phyloP scores from a whole-genome alignment of 106 monocot genomes.

The Phalaenopsis equestris region DNA sequence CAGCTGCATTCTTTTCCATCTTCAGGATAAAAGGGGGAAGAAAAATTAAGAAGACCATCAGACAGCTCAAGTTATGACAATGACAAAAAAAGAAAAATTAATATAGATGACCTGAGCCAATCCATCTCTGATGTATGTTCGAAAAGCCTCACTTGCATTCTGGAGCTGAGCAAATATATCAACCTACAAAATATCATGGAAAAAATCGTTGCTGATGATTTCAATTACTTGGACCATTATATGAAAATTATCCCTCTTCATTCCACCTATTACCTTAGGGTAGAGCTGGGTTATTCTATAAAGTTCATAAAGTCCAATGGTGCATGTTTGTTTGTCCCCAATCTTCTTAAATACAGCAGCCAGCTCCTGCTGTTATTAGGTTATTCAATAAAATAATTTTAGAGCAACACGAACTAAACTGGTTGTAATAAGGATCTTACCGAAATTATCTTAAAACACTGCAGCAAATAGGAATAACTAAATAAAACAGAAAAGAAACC shows the following conservation, averaged over 20 bases:
- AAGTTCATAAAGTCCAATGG: conserved; percentile 90
- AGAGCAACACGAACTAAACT: background rate
- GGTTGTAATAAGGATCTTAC: background rate
- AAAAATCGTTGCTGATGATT: background rate
- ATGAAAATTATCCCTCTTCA: background rate
- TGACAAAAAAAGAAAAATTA: background rate
- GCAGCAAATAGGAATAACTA: background rate
- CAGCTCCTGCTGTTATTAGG: conserved; percentile 82
- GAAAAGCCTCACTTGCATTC: conserved; percentile 98
- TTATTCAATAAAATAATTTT: background rate
- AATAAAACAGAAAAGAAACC: conserved; percentile 25
- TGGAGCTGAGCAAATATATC: conserved; percentile 98
- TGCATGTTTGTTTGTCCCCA: conserved; percentile 96
- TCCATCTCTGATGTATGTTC: conserved; percentile 95
- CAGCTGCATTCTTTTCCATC: conserved; percentile 96
- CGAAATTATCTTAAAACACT: background rate
- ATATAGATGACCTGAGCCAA: conserved; percentile 57
- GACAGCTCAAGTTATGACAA: background rate
- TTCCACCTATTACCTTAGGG: conserved; percentile 58
- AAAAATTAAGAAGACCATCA: background rate
- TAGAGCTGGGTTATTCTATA: conserved; percentile 91
- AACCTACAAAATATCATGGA: conserved; percentile 36
- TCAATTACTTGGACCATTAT: background rate
- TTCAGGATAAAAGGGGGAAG: conserved; percentile 15
- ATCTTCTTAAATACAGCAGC: conserved; percentile 99